A percentile compares a stretch with the other conserved stretches of the same genome.
phyloP scores from a whole-genome alignment of 139 green algal species.

The Chlamydomonas sphaeroides region DNA sequence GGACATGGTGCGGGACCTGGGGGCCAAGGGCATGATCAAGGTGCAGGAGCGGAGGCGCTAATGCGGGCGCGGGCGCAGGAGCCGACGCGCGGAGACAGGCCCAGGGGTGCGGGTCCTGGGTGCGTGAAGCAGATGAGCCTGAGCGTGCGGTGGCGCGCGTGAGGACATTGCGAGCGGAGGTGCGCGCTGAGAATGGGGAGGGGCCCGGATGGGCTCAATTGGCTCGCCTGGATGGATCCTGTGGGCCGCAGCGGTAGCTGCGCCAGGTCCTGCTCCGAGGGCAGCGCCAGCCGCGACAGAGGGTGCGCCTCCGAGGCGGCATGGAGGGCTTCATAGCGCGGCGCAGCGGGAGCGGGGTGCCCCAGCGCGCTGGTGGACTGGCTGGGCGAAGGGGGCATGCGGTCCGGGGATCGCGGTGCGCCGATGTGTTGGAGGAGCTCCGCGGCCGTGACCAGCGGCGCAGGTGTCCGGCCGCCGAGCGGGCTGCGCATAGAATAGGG shows the following conservation, averaged over 20 bases:
- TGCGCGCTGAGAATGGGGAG: too few species aligned
- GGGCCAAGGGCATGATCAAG: not conserved
- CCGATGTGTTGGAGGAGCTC: slow-evolving; percentile 18
- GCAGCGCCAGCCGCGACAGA: not conserved
- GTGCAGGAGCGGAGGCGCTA: too few species aligned
- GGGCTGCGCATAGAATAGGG: slow-evolving; percentile 2
- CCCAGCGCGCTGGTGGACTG: too few species aligned
- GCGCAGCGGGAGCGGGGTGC: not conserved
- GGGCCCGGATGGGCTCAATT: too few species aligned
- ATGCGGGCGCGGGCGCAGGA: too few species aligned
- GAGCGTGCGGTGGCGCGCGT: too few species aligned
- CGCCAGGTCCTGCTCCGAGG: not conserved
- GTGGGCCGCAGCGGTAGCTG: not conserved
- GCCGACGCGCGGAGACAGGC: too few species aligned
- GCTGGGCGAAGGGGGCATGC: not conserved
- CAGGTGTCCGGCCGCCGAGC: not conserved
- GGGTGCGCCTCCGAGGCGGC: not conserved
- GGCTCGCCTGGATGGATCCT: too few species aligned
- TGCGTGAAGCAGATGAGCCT: too few species aligned
- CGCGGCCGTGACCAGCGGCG: slow-evolving; percentile 4
- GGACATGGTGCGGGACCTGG: slow-evolving; percentile 4
- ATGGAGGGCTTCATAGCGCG: not conserved
- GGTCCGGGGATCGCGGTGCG: too few species aligned
- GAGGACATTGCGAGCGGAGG: too few species aligned
- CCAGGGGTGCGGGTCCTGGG: too few species aligned